These are phyloP conservation scores for Erucastrum elatum DNA, from an alignment of 345 rosid genomes.

Conservation along the genomic window DNA sequence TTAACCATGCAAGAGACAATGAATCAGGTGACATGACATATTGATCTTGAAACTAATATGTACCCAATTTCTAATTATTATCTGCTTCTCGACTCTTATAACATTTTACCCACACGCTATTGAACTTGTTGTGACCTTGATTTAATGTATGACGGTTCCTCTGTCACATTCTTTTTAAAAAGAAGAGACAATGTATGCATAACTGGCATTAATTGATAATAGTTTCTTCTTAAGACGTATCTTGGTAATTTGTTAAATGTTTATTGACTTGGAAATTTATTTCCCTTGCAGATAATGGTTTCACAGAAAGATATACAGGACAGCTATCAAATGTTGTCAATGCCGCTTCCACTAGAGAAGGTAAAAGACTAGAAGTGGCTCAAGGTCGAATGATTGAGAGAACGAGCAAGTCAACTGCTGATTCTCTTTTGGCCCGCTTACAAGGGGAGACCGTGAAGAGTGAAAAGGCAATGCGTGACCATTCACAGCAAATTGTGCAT, in stretches of 20 bases:
- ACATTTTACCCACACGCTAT: neutral
- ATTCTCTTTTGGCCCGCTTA: conserved; percentile 80
- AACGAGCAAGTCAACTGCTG: conserved; percentile 64
- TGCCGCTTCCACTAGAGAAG: conserved; percentile 61
- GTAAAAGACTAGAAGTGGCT: conserved; percentile 72
- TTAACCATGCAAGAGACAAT: conserved; percentile 62
- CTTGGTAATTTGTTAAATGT: neutral
- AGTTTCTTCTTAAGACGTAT: too few species aligned
- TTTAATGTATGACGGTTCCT: neutral
- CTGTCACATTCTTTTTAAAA: neutral
- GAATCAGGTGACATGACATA: conserved; percentile 66
- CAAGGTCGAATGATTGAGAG: conserved; percentile 72
- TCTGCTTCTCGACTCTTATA: neutral
- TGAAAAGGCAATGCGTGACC: neutral
- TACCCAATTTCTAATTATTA: too few species aligned
- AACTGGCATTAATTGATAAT: neutral
- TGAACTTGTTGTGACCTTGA: neutral
- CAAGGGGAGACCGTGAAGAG: conserved; percentile 43
- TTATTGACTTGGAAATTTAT: conserved; percentile 2
- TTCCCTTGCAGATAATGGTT: conserved; percentile 52
- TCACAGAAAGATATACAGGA: conserved; percentile 76
- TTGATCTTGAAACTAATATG: too few species aligned
- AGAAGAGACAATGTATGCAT: neutral
- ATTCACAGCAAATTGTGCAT: neutral
- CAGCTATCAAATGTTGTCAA: conserved; percentile 64